A percentile compares a stretch with the other conserved stretches of the same genome.
Evolutionary conservation across 305 asterid species (phyloP).

Genomic region (Fraxinus greggii): DNA sequence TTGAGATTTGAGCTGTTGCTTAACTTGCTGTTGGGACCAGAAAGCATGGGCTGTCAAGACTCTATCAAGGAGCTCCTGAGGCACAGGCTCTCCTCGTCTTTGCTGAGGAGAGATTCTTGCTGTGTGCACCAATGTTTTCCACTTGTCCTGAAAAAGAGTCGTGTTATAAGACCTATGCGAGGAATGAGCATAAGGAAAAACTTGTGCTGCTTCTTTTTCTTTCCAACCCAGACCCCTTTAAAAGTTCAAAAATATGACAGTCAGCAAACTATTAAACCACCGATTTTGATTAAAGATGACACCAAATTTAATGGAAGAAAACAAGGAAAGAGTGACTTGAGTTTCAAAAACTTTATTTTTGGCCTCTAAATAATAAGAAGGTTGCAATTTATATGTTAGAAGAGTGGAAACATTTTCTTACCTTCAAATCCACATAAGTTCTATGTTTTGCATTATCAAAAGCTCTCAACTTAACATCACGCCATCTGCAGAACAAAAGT

Average conservation of each 20-base stretch:
- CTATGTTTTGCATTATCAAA: conserved; percentile 34
- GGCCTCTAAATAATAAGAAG: neutral
- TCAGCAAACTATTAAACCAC: neutral
- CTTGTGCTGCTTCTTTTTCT: neutral
- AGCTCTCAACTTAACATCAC: conserved; percentile 34
- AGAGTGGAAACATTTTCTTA: neutral
- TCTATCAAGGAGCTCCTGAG: conserved; percentile 88
- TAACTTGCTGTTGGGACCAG: conserved; percentile 95
- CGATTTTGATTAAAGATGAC: neutral
- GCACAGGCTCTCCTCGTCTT: conserved; percentile 95
- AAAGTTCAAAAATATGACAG: neutral
- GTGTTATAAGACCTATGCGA: neutral
- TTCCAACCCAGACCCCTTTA: neutral
- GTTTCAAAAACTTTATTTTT: neutral
- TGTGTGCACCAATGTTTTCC: conserved; percentile 97
- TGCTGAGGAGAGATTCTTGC: conserved; percentile 97
- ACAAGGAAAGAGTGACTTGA: neutral
- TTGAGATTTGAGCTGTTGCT: conserved; percentile 70
- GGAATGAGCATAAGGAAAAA: neutral
- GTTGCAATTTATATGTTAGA: neutral
- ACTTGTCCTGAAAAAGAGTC: conserved; percentile 67
- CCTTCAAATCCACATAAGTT: conserved; percentile 38
- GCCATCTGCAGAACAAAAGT: conserved; percentile 30
- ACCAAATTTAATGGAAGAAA: neutral
- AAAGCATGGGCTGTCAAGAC: conserved; percentile 85